Evolutionary conservation across 768 basidiomycete species (phyloP).

Genomic region (Tephrocybe sp.): DNA sequence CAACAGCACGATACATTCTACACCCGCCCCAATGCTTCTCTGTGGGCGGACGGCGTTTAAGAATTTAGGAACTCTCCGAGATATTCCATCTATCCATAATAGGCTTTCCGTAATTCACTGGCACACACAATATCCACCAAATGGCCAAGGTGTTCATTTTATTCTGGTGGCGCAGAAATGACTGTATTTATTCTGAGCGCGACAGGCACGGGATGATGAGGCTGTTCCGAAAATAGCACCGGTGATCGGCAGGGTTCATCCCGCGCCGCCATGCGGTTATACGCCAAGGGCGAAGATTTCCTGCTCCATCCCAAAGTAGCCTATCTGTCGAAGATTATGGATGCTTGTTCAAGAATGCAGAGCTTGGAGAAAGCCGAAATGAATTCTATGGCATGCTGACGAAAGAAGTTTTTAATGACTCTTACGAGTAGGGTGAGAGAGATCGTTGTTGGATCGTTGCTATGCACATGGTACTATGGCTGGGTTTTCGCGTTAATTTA

Average conservation of each 20-base stretch:
- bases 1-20: background rate
- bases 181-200: background rate
- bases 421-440: background rate
- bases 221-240: constrained; percentile 1
- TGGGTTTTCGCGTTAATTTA: background rate
- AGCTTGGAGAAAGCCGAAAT: background rate
- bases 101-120: background rate
- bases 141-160: background rate
- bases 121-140: background rate
- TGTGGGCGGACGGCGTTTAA: background rate
- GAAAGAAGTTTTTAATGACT: background rate
- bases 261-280: background rate
- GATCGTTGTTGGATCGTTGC: background rate
- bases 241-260: constrained; percentile 5
- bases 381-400: constrained; percentile 4
- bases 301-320: background rate
- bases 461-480: background rate
- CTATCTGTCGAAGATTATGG: background rate
- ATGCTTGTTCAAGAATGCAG: background rate
- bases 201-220: background rate
- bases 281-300: background rate
- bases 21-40: background rate
- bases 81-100: background rate
- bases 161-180: constrained; percentile 13
- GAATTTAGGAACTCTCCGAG: background rate